A percentile compares a stretch with the other conserved stretches of the same genome.
phyloP scores from a whole-genome alignment of 2,329 filamentous ascomycete species.

The Fusarium paranaense region DNA sequence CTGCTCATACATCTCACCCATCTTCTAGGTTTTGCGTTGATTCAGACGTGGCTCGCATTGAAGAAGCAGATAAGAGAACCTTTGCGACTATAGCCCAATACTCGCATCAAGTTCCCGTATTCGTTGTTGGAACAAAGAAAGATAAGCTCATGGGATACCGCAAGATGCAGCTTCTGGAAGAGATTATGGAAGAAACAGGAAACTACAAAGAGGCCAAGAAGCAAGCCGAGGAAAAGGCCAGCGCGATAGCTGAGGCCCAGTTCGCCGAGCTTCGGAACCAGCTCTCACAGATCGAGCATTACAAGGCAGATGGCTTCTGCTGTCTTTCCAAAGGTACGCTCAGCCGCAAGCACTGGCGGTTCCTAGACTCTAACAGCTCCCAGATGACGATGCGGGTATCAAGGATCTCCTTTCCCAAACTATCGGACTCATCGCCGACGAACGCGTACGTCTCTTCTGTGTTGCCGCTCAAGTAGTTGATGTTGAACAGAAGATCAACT shows the following conservation, averaged over 20 bases:
- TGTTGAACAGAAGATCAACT: slow-evolving; percentile 47
- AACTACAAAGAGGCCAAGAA: slow-evolving; percentile 41
- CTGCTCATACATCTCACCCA: background rate
- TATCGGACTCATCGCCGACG: slow-evolving; percentile 43
- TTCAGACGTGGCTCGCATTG: slow-evolving; percentile 40
- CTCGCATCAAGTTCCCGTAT: slow-evolving; percentile 42
- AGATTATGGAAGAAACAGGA: slow-evolving; percentile 42
- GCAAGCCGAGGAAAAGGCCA: slow-evolving; percentile 37
- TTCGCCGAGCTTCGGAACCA: slow-evolving; percentile 39
- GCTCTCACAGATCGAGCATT: slow-evolving; percentile 41
- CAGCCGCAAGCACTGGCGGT: fast-evolving
- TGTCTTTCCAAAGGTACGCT: slow-evolving; percentile 37
- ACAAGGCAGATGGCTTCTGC: slow-evolving; percentile 43
- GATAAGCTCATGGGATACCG: slow-evolving; percentile 40
- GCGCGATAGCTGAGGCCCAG: slow-evolving; percentile 35
- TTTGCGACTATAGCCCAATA: slow-evolving; percentile 44
- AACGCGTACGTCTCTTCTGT: slow-evolving; percentile 47
- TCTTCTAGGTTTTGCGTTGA: slow-evolving; percentile 39
- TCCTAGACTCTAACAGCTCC: background rate
- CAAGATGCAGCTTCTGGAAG: slow-evolving; percentile 34
- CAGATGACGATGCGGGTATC: slow-evolving; percentile 39
- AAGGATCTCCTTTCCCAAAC: slow-evolving; percentile 43
- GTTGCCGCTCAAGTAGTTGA: slow-evolving; percentile 46
- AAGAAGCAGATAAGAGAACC: slow-evolving; percentile 42
- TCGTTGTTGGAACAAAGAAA: slow-evolving; percentile 43